Conservation (phyloP, 106 monocot species). For the Allium cepa region DNA sequence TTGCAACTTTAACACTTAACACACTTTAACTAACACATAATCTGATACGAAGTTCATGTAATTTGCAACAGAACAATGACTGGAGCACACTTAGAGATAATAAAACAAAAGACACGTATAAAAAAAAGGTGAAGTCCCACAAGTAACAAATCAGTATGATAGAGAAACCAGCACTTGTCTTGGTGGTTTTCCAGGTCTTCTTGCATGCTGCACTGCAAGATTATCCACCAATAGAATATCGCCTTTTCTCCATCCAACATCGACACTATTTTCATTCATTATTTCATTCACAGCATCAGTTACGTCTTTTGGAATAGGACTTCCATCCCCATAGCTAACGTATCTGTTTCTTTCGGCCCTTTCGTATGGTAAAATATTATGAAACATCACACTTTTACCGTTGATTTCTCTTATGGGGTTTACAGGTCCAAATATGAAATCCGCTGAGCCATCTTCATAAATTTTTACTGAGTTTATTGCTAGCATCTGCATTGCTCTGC, state of each 20-base stretch:
- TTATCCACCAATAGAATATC: slow-evolving; percentile 30
- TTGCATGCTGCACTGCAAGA: slow-evolving; percentile 22
- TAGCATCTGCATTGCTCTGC: slow-evolving; percentile 9
- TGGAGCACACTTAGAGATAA: too few relatives aligned
- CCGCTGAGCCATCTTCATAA: slow-evolving; percentile 19
- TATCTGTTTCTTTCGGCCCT: slow-evolving; percentile 4
- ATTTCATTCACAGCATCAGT: slow-evolving; percentile 1
- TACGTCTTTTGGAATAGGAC: slow-evolving; percentile 8
- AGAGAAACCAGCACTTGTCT: slow-evolving; percentile 19
- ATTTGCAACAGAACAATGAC: too few relatives aligned
- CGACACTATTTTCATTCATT: slow-evolving; percentile 21
- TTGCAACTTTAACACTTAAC: too few relatives aligned
- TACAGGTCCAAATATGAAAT: slow-evolving; percentile 26
- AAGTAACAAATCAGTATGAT: neutral
- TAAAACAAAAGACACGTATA: too few relatives aligned
- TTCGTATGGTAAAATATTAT: slow-evolving; percentile 7
- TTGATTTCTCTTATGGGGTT: slow-evolving; percentile 14
- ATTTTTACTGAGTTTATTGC: slow-evolving; percentile 7
- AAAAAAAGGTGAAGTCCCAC: too few relatives aligned
- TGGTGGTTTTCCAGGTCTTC: slow-evolving; percentile 17
- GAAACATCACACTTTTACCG: slow-evolving; percentile 19
- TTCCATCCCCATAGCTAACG: slow-evolving; percentile 15
- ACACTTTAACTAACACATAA: too few relatives aligned
- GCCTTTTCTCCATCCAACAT: slow-evolving; percentile 19
- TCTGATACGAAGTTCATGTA: too few relatives aligned